Evolutionary conservation across 306 rosid species (phyloP).

Genomic region (Ziziphus jujuba): DNA sequence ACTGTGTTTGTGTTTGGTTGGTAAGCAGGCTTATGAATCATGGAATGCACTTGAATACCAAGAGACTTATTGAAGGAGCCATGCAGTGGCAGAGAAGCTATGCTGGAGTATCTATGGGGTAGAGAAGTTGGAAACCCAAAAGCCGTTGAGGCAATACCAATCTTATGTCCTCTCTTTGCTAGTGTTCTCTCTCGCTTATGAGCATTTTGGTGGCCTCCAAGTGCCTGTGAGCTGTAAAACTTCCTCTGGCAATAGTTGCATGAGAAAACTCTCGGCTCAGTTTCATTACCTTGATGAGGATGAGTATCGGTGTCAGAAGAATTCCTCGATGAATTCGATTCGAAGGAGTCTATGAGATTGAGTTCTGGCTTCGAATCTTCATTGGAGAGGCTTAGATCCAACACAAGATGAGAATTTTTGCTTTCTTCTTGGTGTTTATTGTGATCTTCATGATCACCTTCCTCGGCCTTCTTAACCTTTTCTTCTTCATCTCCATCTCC

Average conservation of each 20-base stretch:
- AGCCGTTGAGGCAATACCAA: slow-evolving; percentile 27
- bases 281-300: slow-evolving; percentile 31
- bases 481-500: slow-evolving; percentile 17
- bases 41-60: slow-evolving; percentile 76
- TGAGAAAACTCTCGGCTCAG: slow-evolving; percentile 68
- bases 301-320: slow-evolving; percentile 29
- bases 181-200: slow-evolving; percentile 88
- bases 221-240: slow-evolving; percentile 93
- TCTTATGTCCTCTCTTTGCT: slow-evolving; percentile 59
- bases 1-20: slow-evolving; percentile 12
- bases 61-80: slow-evolving; percentile 72
- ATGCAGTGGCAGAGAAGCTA: slow-evolving; percentile 91
- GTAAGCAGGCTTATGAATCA: slow-evolving; percentile 69
- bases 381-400: slow-evolving; percentile 71
- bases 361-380: slow-evolving; percentile 59
- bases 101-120: slow-evolving; percentile 44
- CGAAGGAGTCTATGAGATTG: slow-evolving; percentile 68
- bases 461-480: not conserved
- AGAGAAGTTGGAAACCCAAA: slow-evolving; percentile 29
- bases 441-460: not conserved
- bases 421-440: slow-evolving; percentile 24
- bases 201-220: slow-evolving; percentile 97
- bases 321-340: slow-evolving; percentile 34
- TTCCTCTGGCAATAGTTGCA: slow-evolving; percentile 93
- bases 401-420: slow-evolving; percentile 27